Evolutionary conservation across 371 early-diverging fungal species (phyloP).

Genomic region (Chytridiales sp.): DNA sequence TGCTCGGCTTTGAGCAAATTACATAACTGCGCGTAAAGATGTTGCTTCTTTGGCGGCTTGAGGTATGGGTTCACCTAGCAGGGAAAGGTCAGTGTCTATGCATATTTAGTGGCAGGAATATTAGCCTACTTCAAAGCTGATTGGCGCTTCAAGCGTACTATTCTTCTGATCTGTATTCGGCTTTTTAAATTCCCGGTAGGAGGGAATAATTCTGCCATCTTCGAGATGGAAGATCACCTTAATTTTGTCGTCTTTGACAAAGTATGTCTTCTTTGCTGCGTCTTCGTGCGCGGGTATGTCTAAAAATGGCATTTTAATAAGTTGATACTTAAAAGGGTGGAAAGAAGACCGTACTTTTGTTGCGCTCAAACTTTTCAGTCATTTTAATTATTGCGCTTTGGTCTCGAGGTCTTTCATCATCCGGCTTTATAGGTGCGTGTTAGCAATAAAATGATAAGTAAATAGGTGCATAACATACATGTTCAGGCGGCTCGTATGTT

Average conservation of each 20-base stretch:
- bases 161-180: constrained; percentile 53
- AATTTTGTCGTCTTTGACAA: constrained; percentile 50
- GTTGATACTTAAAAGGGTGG: not conserved
- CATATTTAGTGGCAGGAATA: not conserved
- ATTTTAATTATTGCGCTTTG: constrained; percentile 44
- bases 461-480: not conserved
- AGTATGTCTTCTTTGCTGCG: constrained; percentile 48
- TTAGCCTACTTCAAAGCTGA: constrained; percentile 38
- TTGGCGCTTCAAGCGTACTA: constrained; percentile 32
- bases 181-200: constrained; percentile 51
- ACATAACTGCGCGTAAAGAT: constrained; percentile 47
- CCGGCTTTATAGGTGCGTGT: not conserved
- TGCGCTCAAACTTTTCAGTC: constrained; percentile 53
- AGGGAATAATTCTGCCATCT: constrained; percentile 45
- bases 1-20: constrained; percentile 45
- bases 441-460: not conserved
- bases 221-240: constrained; percentile 48
- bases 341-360: constrained; percentile 19
- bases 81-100: not conserved
- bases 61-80: constrained; percentile 44
- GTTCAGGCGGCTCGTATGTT: constrained; percentile 37
- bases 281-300: constrained; percentile 40
- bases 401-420: constrained; percentile 19
- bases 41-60: constrained; percentile 51
- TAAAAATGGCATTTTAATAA: not conserved